These are phyloP conservation scores for Mycena filopes DNA, from an alignment of 768 basidiomycete genomes.

Conservation along the genomic window DNA sequence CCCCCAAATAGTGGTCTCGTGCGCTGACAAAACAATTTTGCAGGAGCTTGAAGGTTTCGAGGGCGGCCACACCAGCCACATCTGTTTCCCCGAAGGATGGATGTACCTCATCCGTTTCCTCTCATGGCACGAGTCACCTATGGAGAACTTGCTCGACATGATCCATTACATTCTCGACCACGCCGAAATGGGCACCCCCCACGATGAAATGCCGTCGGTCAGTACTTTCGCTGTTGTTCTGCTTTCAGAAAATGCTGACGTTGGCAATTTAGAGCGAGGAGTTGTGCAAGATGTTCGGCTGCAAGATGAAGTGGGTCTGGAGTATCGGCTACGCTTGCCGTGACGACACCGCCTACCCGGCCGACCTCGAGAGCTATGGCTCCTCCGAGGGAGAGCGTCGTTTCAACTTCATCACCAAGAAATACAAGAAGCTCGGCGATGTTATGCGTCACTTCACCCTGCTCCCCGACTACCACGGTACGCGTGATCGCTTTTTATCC, in stretches of 20 bases:
- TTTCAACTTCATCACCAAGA: conserved; percentile 28
- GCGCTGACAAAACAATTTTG: neutral
- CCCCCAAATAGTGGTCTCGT: neutral
- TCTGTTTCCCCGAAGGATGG: conserved; percentile 34
- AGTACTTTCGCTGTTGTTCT: neutral
- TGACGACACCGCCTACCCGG: conserved; percentile 20
- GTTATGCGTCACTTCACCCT: conserved; percentile 28
- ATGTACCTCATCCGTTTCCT: conserved; percentile 27
- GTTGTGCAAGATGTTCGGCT: conserved; percentile 27
- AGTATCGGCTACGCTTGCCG: conserved; percentile 29
- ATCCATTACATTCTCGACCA: conserved; percentile 24
- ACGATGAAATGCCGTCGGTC: conserved; percentile 15
- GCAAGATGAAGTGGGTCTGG: conserved; percentile 24
- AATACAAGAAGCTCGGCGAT: conserved; percentile 26
- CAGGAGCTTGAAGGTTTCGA: conserved; percentile 25
- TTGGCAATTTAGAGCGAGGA: conserved; percentile 9
- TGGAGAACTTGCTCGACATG: conserved; percentile 27
- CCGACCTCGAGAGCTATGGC: conserved; percentile 24
- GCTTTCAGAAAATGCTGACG: neutral
- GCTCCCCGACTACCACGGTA: conserved; percentile 20
- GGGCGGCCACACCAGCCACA: conserved; percentile 27
- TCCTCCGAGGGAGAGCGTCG: conserved; percentile 21
- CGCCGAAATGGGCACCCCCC: conserved; percentile 22
- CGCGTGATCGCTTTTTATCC: neutral
- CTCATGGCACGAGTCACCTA: conserved; percentile 27